Percentiles rank a stretch among this genome's conserved stretches.
These are phyloP conservation scores for Fagus sylvatica DNA, from an alignment of 306 rosid species.

Conservation along the genomic window DNA sequence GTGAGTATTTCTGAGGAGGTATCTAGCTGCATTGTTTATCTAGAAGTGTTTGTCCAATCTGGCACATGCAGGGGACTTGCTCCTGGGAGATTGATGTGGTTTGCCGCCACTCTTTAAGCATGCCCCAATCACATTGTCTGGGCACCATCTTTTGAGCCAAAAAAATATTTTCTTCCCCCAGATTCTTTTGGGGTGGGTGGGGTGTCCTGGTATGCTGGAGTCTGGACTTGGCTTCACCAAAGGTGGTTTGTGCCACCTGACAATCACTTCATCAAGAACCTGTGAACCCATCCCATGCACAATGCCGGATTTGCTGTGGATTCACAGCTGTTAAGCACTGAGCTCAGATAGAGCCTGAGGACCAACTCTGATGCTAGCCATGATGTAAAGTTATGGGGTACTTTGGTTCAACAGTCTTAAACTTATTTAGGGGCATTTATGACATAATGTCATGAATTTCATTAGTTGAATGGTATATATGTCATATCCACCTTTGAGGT, in stretches of 20 bases:
- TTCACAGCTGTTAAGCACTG: background rate
- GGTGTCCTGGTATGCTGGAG: background rate
- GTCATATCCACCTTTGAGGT: background rate
- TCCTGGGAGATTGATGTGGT: background rate
- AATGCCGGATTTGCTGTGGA: background rate
- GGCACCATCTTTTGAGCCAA: background rate
- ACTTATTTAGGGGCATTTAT: background rate
- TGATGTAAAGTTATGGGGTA: background rate
- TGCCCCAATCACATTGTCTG: background rate
- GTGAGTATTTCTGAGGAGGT: background rate
- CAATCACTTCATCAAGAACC: background rate
- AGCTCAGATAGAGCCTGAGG: background rate
- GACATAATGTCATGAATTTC: background rate
- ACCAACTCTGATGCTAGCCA: background rate
- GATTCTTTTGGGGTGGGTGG: background rate
- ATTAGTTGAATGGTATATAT: background rate
- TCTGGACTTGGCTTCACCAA: background rate
- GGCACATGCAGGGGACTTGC: background rate
- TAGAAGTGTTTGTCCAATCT: background rate
- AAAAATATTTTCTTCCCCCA: background rate
- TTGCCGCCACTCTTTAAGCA: background rate
- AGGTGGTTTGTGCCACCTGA: background rate
- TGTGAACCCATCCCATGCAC: background rate
- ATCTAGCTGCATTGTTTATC: background rate
- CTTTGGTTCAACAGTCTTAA: background rate